Evolutionary conservation across 2,329 filamentous ascomycete species (phyloP).

Genomic region (Monilinia fructigena): DNA sequence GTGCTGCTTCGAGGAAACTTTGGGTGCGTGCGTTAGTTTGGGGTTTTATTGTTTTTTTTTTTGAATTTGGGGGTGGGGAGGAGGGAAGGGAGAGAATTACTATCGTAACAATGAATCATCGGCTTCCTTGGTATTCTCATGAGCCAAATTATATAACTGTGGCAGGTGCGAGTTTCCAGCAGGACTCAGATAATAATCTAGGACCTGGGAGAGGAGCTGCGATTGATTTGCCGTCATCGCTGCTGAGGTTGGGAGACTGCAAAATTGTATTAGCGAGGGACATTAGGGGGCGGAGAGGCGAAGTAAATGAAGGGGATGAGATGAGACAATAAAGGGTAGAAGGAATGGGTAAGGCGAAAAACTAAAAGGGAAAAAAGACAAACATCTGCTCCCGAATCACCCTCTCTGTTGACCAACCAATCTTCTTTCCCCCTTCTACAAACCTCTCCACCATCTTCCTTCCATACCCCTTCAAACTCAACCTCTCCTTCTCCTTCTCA

Average conservation of each 20-base stretch:
- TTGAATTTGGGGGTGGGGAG: no score
- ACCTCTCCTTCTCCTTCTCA: conserved; percentile 43
- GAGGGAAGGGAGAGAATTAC: conserved; percentile 25
- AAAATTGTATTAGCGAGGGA: neutral
- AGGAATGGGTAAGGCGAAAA: neutral
- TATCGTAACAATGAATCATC: conserved; percentile 65
- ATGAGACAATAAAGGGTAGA: no score
- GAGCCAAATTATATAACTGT: conserved; percentile 60
- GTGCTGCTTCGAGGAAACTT: conserved; percentile 67
- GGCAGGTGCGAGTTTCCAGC: conserved; percentile 54
- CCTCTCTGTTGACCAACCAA: conserved; percentile 55
- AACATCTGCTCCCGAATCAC: conserved; percentile 50
- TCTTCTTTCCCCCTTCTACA: conserved; percentile 53
- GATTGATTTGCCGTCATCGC: conserved; percentile 70
- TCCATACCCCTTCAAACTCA: conserved; percentile 63
- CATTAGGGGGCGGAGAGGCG: neutral
- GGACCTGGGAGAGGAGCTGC: conserved; percentile 68
- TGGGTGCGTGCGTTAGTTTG: neutral
- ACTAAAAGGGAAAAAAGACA: conserved; percentile 5
- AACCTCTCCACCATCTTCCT: conserved; percentile 63
- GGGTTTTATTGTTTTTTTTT: neutral
- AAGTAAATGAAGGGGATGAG: neutral
- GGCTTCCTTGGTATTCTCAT: conserved; percentile 52
- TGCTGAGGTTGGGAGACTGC: conserved; percentile 55
- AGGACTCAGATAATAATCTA: conserved; percentile 69